phyloP scores from a whole-genome alignment of 2,329 filamentous ascomycete species.

The Chrysoporthe deuterocubensis region DNA sequence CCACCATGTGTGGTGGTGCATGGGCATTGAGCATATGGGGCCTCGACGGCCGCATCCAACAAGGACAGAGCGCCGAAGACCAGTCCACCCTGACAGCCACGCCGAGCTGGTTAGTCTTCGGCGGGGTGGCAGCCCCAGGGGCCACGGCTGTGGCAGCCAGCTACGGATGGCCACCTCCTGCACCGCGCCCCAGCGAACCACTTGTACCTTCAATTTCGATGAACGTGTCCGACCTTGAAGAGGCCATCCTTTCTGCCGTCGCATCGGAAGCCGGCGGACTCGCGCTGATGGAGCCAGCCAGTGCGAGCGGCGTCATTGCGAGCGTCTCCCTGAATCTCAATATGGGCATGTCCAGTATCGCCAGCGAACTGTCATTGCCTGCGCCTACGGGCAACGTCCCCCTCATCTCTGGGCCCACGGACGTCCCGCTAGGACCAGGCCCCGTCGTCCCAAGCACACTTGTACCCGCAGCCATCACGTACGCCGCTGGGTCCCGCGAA shows the following conservation, averaged over 20 bases:
- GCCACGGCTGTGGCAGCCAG: too few species aligned
- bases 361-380: conserved; percentile 9
- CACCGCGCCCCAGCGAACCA: not conserved
- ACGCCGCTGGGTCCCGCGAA: not conserved
- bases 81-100: not conserved
- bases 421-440: conserved; percentile 5
- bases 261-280: conserved; percentile 9
- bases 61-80: conserved; percentile 1
- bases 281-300: conserved; percentile 4
- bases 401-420: not conserved
- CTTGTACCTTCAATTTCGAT: not conserved
- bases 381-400: not conserved
- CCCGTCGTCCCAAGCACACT: not conserved
- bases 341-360: conserved; percentile 17
- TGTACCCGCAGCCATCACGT: not conserved
- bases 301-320: conserved; percentile 13
- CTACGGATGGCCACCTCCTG: not conserved
- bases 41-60: conserved; percentile 37
- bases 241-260: conserved; percentile 2
- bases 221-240: conserved; percentile 12
- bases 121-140: too few species aligned
- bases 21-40: conserved; percentile 52
- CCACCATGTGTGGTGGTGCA: conserved; percentile 51
- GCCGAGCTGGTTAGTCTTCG: too few species aligned
- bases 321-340: conserved; percentile 16